These are phyloP conservation scores for Penicillium herquei DNA, from an alignment of 495 filamentous ascomycete species.

Conservation along the genomic window DNA sequence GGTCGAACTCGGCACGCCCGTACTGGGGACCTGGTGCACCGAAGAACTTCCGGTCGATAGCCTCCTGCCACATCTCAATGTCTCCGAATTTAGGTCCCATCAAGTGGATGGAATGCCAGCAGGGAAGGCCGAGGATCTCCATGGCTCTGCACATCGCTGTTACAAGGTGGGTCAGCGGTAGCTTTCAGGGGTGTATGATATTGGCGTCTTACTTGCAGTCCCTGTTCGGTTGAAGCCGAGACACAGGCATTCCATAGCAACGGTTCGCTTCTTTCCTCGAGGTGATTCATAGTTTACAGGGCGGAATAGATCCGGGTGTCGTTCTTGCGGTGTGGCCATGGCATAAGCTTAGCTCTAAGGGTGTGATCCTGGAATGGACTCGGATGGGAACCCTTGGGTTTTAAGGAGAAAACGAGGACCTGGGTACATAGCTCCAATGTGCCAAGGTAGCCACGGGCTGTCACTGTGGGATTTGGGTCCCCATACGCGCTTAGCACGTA, in stretches of 20 bases:
- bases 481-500: too few species aligned
- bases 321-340: slow-evolving; percentile 6
- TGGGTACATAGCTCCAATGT: too few species aligned
- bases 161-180: not conserved
- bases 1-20: slow-evolving; percentile 12
- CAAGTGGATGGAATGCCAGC: slow-evolving; percentile 17
- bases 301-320: slow-evolving; percentile 10
- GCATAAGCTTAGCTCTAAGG: not conserved
- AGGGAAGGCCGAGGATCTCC: slow-evolving; percentile 17
- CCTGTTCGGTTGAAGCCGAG: slow-evolving; percentile 12
- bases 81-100: not conserved
- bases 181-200: not conserved
- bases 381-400: too few species aligned
- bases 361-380: not conserved
- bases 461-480: too few species aligned
- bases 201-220: slow-evolving; percentile 3
- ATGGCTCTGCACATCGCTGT: slow-evolving; percentile 23
- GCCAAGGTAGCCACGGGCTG: too few species aligned
- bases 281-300: slow-evolving; percentile 9
- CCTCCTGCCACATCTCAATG: slow-evolving; percentile 13
- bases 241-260: slow-evolving; percentile 7
- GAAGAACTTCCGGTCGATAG: slow-evolving; percentile 7
- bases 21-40: slow-evolving; percentile 1
- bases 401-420: too few species aligned
- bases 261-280: slow-evolving; percentile 2